These are phyloP conservation scores for Syncephalastrum racemosum DNA, from an alignment of 371 early-diverging fungal genomes.

Conservation along the genomic window DNA sequence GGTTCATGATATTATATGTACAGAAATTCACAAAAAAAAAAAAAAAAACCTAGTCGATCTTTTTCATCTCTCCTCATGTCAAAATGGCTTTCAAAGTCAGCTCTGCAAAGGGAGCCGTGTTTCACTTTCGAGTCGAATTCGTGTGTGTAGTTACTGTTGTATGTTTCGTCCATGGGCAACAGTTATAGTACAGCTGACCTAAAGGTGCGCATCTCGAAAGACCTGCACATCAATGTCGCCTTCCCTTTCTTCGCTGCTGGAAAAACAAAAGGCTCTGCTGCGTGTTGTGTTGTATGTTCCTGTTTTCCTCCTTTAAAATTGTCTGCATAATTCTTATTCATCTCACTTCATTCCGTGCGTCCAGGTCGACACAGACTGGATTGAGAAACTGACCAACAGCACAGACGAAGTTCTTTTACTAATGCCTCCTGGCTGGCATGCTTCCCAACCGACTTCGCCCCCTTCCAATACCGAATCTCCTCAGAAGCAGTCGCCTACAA, in stretches of 20 bases:
- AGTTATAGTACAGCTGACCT: constrained; percentile 38
- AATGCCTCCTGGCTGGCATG: constrained; percentile 25
- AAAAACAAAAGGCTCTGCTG: constrained; percentile 50
- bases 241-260: constrained; percentile 63
- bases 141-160: too few relatives aligned
- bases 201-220: constrained; percentile 45
- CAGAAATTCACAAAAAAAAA: too few relatives aligned
- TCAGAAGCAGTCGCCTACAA: constrained; percentile 47
- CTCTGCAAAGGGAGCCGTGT: too few relatives aligned
- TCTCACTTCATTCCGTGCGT: background rate
- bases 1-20: constrained; percentile 40
- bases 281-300: constrained; percentile 60
- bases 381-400: constrained; percentile 26
- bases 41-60: too few relatives aligned
- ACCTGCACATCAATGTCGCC: constrained; percentile 59
- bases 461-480: constrained; percentile 5
- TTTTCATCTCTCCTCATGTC: too few relatives aligned
- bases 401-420: constrained; percentile 11
- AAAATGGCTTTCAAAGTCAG: too few relatives aligned
- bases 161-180: constrained; percentile 30
- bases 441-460: background rate
- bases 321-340: constrained; percentile 1
- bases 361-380: constrained; percentile 48
- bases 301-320: background rate
- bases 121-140: too few relatives aligned